A percentile compares a stretch with the other conserved stretches of the same genome.
Evolutionary conservation across 192 early-diverging fungal species (phyloP).

Genomic region (Physocladia obscura): DNA sequence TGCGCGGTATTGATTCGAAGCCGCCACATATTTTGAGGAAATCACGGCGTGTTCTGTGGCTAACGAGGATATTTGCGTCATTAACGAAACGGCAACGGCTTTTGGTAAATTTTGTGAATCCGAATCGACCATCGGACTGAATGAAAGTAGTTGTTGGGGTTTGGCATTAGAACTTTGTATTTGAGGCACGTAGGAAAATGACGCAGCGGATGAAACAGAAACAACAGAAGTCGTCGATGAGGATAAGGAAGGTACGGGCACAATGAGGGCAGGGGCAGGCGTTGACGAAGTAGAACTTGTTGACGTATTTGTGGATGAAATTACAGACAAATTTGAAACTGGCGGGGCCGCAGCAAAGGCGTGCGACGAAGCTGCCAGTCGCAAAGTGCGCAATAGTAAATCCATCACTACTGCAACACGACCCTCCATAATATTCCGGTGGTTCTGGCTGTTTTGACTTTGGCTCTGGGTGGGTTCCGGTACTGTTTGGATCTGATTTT

Average conservation of each 20-base stretch:
- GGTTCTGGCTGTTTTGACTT: neutral
- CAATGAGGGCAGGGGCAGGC: neutral
- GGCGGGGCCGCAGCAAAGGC: neutral
- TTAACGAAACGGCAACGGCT: neutral
- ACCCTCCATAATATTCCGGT: slow-evolving; percentile 1
- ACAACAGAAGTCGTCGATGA: neutral
- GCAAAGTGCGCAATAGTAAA: neutral
- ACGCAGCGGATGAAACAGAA: neutral
- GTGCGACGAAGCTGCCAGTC: neutral
- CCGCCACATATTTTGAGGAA: neutral
- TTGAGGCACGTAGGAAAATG: neutral
- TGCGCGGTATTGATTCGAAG: neutral
- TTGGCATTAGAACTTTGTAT: neutral
- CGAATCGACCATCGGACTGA: neutral
- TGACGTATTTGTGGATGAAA: neutral
- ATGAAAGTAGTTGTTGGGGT: neutral
- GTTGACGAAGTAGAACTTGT: too few relatives aligned
- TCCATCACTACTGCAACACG: slow-evolving; percentile 4
- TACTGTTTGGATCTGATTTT: too few relatives aligned
- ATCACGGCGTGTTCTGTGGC: neutral
- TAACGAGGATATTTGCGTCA: neutral
- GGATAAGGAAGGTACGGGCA: neutral
- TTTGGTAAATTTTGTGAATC: neutral
- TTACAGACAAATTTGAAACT: neutral
- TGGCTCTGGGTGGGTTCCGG: too few relatives aligned